Percentiles rank a stretch among this genome's conserved stretches.
These are phyloP conservation scores for Herpomyces periplanetae DNA, from an alignment of 2,329 filamentous ascomycete species.

Conservation along the genomic window DNA sequence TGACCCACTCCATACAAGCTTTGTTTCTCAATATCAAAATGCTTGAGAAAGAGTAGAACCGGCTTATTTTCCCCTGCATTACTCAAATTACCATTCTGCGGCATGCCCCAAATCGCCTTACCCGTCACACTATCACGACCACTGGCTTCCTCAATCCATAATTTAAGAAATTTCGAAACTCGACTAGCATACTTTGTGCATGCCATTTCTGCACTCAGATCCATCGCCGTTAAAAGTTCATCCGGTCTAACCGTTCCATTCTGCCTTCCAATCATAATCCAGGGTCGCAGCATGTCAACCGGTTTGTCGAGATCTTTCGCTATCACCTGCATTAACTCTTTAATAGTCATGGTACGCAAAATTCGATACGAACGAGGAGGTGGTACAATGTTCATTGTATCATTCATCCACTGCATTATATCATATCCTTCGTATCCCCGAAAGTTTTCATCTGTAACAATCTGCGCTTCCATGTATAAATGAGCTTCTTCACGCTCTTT, in stretches of 20 bases:
- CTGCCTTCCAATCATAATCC: constrained; percentile 93
- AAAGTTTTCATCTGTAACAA: constrained; percentile 49
- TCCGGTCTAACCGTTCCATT: constrained; percentile 87
- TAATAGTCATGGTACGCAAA: constrained; percentile 29
- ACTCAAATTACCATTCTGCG: constrained; percentile 16
- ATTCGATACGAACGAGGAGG: constrained; percentile 27
- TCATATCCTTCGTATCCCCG: constrained; percentile 46
- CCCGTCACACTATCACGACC: too few relatives aligned
- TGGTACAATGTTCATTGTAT: constrained; percentile 21
- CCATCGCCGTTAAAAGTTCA: constrained; percentile 34
- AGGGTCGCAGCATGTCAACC: constrained; percentile 31
- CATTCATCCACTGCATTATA: constrained; percentile 17
- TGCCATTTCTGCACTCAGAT: constrained; percentile 21
- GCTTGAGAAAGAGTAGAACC: constrained; percentile 64
- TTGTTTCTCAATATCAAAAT: constrained; percentile 45
- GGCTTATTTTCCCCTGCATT: constrained; percentile 7
- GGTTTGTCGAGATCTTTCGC: constrained; percentile 27
- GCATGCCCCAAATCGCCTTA: too few relatives aligned
- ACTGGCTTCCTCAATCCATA: too few relatives aligned
- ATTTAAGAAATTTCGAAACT: too few relatives aligned
- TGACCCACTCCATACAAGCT: constrained; percentile 35
- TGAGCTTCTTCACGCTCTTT: constrained; percentile 84
- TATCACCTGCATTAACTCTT: constrained; percentile 28
- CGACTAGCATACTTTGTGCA: constrained; percentile 25
- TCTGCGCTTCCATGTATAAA: constrained; percentile 47